Conservation (phyloP, 2,329 filamentous ascomycete species). For the Teratosphaeria epicoccoides region DNA sequence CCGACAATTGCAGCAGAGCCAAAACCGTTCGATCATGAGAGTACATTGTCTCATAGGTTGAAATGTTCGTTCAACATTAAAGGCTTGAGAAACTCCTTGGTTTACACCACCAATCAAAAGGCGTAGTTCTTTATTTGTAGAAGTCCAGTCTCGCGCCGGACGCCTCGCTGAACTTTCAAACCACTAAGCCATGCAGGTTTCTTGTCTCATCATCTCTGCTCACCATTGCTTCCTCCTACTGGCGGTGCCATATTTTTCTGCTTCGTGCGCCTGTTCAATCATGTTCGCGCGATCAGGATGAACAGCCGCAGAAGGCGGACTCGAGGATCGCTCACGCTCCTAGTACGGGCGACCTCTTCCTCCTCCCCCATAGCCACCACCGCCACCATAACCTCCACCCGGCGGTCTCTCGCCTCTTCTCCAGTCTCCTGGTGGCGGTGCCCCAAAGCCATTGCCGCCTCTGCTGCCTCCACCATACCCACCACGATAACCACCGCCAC, state of each 20-base stretch:
- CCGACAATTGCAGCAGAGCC: too few relatives aligned
- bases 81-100: too few relatives aligned
- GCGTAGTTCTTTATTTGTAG: too few relatives aligned
- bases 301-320: background rate
- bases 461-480: conserved; percentile 13
- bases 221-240: background rate
- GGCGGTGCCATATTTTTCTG: background rate
- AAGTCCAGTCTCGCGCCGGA: background rate
- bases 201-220: background rate
- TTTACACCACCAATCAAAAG: too few relatives aligned
- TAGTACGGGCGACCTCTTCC: conserved; percentile 20
- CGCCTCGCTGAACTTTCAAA: background rate
- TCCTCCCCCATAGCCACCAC: conserved; percentile 18
- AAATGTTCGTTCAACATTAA: too few relatives aligned
- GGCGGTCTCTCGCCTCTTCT: conserved; percentile 29
- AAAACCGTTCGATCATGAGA: too few relatives aligned
- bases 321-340: background rate
- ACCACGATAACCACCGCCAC: conserved; percentile 14
- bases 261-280: background rate
- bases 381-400: conserved; percentile 11
- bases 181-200: background rate
- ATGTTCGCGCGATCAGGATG: background rate
- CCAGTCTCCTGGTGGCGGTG: conserved; percentile 29
- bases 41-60: too few relatives aligned
- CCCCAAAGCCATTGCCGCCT: conserved; percentile 16